Percentiles rank a stretch among this genome's conserved stretches.
phyloP scores from a whole-genome alignment of 495 filamentous ascomycete species.

The Geoglossum glabrum region DNA sequence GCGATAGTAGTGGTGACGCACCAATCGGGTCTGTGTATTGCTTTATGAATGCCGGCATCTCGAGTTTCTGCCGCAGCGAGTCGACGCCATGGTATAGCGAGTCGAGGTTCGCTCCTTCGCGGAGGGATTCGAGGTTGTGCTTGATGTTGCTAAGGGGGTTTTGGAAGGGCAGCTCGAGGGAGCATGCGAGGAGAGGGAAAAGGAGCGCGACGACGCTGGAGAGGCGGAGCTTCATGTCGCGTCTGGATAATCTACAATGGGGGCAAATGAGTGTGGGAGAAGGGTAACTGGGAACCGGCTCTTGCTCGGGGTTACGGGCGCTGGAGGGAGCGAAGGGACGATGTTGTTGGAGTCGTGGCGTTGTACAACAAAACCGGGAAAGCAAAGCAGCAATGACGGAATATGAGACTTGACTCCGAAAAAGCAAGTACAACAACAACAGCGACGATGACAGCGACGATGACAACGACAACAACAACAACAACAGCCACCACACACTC shows the following conservation, averaged over 20 bases:
- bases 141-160: not conserved
- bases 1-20: slow-evolving; percentile 12
- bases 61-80: not conserved
- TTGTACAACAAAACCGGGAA: not conserved
- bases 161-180: not conserved
- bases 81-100: not conserved
- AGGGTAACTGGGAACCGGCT: not conserved
- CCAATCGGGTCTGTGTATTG: not conserved
- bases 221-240: not conserved
- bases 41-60: not conserved
- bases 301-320: slow-evolving; percentile 26
- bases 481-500: too few species aligned
- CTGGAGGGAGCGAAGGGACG: slow-evolving; percentile 23
- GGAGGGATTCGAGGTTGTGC: not conserved
- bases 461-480: too few species aligned
- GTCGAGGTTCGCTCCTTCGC: not conserved
- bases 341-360: slow-evolving; percentile 12
- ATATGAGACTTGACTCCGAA: too few species aligned
- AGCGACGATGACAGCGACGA: too few species aligned
- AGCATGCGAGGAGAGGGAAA: not conserved
- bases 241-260: not conserved
- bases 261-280: not conserved
- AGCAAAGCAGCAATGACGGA: too few species aligned
- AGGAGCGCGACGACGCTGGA: not conserved
- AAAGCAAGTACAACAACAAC: too few species aligned